These are phyloP conservation scores for Epichloe glyceriae DNA, from an alignment of 2,329 filamentous ascomycete genomes.

Conservation along the genomic window DNA sequence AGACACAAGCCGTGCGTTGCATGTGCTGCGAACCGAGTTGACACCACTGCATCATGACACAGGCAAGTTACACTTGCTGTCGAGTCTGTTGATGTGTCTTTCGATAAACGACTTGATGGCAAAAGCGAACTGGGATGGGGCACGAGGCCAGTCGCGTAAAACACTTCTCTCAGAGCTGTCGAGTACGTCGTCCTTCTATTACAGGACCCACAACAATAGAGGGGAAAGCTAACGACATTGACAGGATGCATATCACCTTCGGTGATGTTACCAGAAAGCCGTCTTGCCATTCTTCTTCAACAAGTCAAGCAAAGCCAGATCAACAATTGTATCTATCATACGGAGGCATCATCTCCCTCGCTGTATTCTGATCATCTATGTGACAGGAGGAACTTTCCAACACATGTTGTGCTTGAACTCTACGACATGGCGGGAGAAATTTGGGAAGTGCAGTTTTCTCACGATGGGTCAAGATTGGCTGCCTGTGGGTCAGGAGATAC, in stretches of 20 bases:
- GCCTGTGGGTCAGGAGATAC: constrained; percentile 65
- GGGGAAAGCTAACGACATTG: background rate
- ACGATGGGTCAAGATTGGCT: constrained; percentile 70
- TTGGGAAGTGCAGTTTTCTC: constrained; percentile 84
- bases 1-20: constrained; percentile 60
- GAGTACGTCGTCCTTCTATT: constrained; percentile 39
- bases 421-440: constrained; percentile 68
- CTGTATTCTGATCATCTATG: constrained; percentile 84
- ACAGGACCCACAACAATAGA: background rate
- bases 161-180: constrained; percentile 69
- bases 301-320: constrained; percentile 80
- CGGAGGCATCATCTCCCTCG: constrained; percentile 63
- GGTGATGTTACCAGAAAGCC: constrained; percentile 90
- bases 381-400: constrained; percentile 66
- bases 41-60: constrained; percentile 75
- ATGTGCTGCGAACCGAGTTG: constrained; percentile 76
- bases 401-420: constrained; percentile 56
- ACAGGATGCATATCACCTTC: constrained; percentile 83
- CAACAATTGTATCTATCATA: constrained; percentile 76
- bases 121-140: constrained; percentile 77
- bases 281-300: constrained; percentile 67
- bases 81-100: constrained; percentile 81
- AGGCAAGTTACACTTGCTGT: constrained; percentile 65
- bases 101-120: constrained; percentile 61
- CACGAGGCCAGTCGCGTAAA: constrained; percentile 59